A percentile compares a stretch with the other conserved stretches of the same genome.
phyloP scores from a whole-genome alignment of 169 alveolate genomes.

The Eimeria nieschulzi region DNA sequence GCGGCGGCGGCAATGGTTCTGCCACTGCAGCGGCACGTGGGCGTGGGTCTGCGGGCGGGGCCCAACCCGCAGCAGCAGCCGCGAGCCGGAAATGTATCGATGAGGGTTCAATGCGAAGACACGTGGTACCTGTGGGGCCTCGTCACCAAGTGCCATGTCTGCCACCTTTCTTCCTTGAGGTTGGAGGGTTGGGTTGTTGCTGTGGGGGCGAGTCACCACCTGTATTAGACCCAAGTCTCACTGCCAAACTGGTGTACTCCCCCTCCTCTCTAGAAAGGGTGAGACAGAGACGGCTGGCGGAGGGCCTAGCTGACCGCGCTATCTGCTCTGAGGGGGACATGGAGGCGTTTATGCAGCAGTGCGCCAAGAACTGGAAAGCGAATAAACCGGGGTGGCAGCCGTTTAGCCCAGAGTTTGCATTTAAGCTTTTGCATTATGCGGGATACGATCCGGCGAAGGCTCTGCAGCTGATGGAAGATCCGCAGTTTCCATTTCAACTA shows the following conservation, averaged over 20 bases:
- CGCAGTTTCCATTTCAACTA: conserved; percentile 84
- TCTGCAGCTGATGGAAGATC: conserved; percentile 85
- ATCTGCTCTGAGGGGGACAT: conserved; percentile 85
- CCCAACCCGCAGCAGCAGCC: not conserved
- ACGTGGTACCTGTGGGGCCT: conserved; percentile 84
- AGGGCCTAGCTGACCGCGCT: conserved; percentile 83
- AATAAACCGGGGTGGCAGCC: conserved; percentile 91
- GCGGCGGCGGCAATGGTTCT: conserved; percentile 31
- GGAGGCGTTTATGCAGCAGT: conserved; percentile 84
- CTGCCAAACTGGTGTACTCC: conserved; percentile 87
- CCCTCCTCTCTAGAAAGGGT: conserved; percentile 87
- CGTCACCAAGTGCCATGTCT: conserved; percentile 88
- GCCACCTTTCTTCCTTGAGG: conserved; percentile 87
- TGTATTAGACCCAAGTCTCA: conserved; percentile 71
- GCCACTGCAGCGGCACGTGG: conserved; percentile 4
- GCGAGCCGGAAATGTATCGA: conserved; percentile 53
- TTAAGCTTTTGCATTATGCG: conserved; percentile 86
- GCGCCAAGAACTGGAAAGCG: conserved; percentile 88
- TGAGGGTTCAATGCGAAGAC: conserved; percentile 69
- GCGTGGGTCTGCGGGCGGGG: conserved; percentile 4
- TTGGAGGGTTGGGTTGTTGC: conserved; percentile 45
- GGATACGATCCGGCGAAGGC: conserved; percentile 89
- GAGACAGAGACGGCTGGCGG: conserved; percentile 80
- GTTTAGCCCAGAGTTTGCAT: conserved; percentile 90
- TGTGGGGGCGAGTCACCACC: conserved; percentile 22